Evolutionary conservation across 192 early-diverging fungal genomes (phyloP), one percentile per base, ranked within the genome.

Genomic region (Chytriomyces confervae): DNA sequence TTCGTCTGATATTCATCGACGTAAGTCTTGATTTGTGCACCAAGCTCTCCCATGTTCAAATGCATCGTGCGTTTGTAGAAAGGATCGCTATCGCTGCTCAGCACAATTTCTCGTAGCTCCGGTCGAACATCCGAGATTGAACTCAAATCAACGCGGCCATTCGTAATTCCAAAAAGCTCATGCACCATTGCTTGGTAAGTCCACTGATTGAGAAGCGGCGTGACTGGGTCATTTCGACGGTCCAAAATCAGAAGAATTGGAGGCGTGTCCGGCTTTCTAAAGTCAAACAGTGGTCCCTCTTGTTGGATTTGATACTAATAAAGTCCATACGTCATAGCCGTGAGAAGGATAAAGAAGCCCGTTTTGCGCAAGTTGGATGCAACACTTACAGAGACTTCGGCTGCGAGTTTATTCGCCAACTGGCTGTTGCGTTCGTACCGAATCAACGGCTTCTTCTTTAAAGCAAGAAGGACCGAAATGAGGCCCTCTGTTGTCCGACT

Each of bases 131-230:
- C 86, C 9, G 88, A 91, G 8, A 98, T 89, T n/a, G 86, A 77
- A 5, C 94, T 92, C 77, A 99, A 86, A 79, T 98, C 95, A 1
- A 99, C 95, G 46, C 96, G 85, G 45, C 96, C 95, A 78, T 98
- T 97, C 62, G 83, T 85, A 60, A 99, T 96, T 0, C 97, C 97
- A 63, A 98, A 88, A 66, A 97, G 84, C 73, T 98, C 97, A 81
- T 99, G 94, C 7, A 98, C 93, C 93, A 99, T 95, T 5, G 97
- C 97, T 77, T 99, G 97, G 78, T 99, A 99, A 5, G 96, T 99
- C 97, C 97, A 99, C 79, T 97, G 97, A 10, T 90, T 91, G 11
- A 99, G 87, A 16, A 99, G 83, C 10, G 97, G 97, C 0, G 96
- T 98, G 3, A 98, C 92, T 2, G 97, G 96, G 75, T 99, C 97